Percentiles rank a stretch among this genome's conserved stretches.
Conservation (phyloP, 495 filamentous ascomycete species). For the Penicillium angulare region DNA sequence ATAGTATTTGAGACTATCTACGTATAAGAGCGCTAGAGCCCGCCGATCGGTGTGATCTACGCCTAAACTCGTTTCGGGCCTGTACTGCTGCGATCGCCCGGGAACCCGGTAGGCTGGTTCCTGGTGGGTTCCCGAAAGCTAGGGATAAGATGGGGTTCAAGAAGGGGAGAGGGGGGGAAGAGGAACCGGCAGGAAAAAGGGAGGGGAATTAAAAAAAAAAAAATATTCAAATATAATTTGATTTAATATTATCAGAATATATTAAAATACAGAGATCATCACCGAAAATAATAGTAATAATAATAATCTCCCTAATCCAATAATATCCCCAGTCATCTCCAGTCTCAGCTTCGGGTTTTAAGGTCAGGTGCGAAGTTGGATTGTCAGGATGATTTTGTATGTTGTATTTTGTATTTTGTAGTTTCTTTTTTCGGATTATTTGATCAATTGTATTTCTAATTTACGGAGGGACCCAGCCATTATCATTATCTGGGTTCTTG, state of each 20-base stretch:
- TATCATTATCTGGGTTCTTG: no score
- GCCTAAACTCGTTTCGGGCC: slow-evolving; percentile 21
- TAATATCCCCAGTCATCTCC: no score
- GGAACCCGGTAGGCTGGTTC: slow-evolving; percentile 29
- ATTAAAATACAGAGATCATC: no score
- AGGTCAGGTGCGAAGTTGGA: not conserved
- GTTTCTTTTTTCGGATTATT: slow-evolving; percentile 3
- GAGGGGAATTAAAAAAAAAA: not conserved
- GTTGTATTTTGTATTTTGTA: not conserved
- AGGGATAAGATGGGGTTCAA: not conserved
- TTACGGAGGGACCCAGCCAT: no score
- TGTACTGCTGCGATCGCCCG: slow-evolving; percentile 24
- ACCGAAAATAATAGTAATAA: no score
- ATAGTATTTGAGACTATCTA: slow-evolving; percentile 18
- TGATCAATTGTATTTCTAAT: slow-evolving; percentile 4
- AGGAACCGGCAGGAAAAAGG: not conserved
- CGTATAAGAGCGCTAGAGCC: slow-evolving; percentile 10
- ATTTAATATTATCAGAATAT: no score
- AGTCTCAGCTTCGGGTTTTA: not conserved
- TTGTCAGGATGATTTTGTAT: not conserved
- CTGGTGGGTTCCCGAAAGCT: slow-evolving; percentile 16
- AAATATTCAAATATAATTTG: not conserved
- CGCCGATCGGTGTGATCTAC: slow-evolving; percentile 20
- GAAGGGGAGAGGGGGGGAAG: not conserved
- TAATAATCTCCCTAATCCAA: no score